Percentiles rank a stretch among this genome's conserved stretches.
These are phyloP conservation scores for Jaapia argillacea DNA, from an alignment of 768 basidiomycete genomes.

Conservation along the genomic window DNA sequence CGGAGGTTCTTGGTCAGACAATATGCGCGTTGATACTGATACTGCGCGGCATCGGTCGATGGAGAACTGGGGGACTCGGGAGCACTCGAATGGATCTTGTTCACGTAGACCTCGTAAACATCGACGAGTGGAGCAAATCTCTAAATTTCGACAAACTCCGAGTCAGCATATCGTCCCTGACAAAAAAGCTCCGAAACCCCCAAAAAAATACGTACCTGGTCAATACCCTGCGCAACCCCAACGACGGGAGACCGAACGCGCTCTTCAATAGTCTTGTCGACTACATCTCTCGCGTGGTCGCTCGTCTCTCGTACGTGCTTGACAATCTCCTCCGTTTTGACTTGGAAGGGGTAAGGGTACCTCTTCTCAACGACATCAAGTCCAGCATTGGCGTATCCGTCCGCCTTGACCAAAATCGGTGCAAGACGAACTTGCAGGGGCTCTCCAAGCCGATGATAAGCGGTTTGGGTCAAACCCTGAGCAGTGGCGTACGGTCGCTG, in stretches of 20 bases:
- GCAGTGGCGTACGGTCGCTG: constrained; percentile 58
- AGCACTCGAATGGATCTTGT: constrained; percentile 16
- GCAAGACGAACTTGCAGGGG: constrained; percentile 58
- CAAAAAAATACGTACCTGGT: constrained; percentile 63
- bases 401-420: constrained; percentile 52
- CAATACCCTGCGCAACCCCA: constrained; percentile 55
- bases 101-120: constrained; percentile 51
- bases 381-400: constrained; percentile 64
- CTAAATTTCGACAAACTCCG: constrained; percentile 24
- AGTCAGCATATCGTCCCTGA: constrained; percentile 7
- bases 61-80: constrained; percentile 28
- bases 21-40: constrained; percentile 71
- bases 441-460: constrained; percentile 36
- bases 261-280: constrained; percentile 58
- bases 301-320: constrained; percentile 46
- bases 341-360: constrained; percentile 70
- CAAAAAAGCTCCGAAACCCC: constrained; percentile 3
- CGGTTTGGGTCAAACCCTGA: constrained; percentile 46
- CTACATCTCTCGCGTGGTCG: constrained; percentile 43
- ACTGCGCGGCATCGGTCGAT: constrained; percentile 39
- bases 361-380: constrained; percentile 63
- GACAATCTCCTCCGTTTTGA: constrained; percentile 61
- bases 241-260: constrained; percentile 54
- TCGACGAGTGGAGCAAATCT: constrained; percentile 68
- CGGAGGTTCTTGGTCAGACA: constrained; percentile 54